phyloP scores from a whole-genome alignment of 139 green algal genomes.

The Chlorella sorokiniana region DNA sequence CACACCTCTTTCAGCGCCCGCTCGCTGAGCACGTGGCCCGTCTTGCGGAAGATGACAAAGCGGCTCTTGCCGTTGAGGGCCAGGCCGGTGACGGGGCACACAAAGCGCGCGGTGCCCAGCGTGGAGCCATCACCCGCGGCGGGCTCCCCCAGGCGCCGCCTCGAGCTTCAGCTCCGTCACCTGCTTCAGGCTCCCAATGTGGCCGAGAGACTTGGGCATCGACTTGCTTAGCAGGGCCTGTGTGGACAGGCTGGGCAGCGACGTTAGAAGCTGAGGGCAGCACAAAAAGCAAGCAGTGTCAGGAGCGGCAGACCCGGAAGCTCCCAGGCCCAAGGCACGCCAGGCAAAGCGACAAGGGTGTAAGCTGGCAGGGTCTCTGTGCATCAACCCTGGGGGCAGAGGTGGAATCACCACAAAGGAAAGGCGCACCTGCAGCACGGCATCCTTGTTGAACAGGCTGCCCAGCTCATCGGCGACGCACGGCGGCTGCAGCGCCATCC shows the following conservation, averaged over 20 bases:
- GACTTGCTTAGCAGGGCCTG: constrained; percentile 68
- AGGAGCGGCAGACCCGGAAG: neutral
- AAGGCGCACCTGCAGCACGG: constrained; percentile 18
- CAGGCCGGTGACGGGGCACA: constrained; percentile 76
- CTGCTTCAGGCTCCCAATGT: constrained; percentile 78
- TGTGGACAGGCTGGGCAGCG: neutral
- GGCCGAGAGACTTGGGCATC: constrained; percentile 60
- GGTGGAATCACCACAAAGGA: neutral
- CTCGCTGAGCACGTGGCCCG: constrained; percentile 78
- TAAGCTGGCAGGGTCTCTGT: no score
- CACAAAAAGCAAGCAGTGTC: neutral
- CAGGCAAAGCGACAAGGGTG: no score
- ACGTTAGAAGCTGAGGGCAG: neutral
- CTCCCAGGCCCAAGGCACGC: no score
- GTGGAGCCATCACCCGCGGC: constrained; percentile 14
- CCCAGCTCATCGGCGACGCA: constrained; percentile 84
- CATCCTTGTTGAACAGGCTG: constrained; percentile 75
- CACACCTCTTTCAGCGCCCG: constrained; percentile 75
- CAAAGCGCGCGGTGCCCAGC: constrained; percentile 50
- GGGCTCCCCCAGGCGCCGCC: neutral
- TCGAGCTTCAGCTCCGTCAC: constrained; percentile 70
- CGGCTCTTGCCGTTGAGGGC: constrained; percentile 70
- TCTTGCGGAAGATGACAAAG: constrained; percentile 59
- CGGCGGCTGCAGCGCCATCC: constrained; percentile 70
- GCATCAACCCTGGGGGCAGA: no score